phyloP scores from a whole-genome alignment of 2,329 filamentous ascomycete genomes.

The Hypoxylon rubiginosum region DNA sequence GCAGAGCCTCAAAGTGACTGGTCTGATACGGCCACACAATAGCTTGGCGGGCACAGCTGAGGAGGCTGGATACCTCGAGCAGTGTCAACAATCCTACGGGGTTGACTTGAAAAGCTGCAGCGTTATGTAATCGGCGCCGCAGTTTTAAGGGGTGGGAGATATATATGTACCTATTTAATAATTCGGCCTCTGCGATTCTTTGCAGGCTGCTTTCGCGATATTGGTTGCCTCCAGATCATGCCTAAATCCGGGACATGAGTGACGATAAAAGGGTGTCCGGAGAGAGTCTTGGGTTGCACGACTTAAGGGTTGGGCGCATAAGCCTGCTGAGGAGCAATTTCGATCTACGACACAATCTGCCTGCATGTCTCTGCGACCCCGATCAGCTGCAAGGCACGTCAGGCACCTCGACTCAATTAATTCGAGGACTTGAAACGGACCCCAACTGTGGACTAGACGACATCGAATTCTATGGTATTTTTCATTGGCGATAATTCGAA shows the following conservation, averaged over 20 bases:
- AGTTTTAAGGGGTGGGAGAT: neutral
- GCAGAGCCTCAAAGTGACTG: conserved; percentile 82
- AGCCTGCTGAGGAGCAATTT: conserved; percentile 28
- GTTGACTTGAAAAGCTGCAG: conserved; percentile 61
- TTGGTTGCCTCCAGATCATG: neutral
- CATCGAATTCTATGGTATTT: too few relatives aligned
- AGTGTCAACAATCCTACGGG: conserved; percentile 66
- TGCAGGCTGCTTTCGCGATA: neutral
- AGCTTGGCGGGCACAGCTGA: conserved; percentile 71
- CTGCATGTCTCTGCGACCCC: conserved; percentile 31
- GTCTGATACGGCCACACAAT: conserved; percentile 76
- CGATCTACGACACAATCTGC: conserved; percentile 23
- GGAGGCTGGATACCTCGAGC: conserved; percentile 83
- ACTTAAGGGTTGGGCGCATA: conserved; percentile 25
- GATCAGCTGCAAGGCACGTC: conserved; percentile 36
- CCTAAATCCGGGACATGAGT: neutral
- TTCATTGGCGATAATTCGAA: neutral
- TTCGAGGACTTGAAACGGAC: conserved; percentile 18
- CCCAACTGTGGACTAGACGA: conserved; percentile 23
- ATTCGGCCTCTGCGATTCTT: conserved; percentile 1
- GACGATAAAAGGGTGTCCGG: conserved; percentile 9
- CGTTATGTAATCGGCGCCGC: conserved; percentile 62
- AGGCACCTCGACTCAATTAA: conserved; percentile 15
- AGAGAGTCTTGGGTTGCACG: conserved; percentile 28
- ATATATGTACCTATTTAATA: conserved; percentile 17